Evolutionary conservation across 306 rosid species (phyloP), one percentile per base, ranked within the genome.

Genomic region (Vachellia collinsii): DNA sequence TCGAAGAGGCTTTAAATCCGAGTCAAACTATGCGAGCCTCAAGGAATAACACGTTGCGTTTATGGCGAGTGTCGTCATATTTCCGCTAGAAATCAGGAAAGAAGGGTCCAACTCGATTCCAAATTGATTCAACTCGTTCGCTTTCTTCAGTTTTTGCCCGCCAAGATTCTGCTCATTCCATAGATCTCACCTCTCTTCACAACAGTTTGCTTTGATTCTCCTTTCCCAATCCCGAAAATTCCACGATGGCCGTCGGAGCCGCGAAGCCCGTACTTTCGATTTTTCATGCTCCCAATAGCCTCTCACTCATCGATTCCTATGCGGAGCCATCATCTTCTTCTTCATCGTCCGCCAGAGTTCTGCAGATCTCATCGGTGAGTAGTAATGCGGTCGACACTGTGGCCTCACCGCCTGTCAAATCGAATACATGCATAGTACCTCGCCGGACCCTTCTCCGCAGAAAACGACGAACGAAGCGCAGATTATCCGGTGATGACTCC

Each of bases 331-430:
- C 51, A 13, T 20, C 68, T n/a, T 38, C 38, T 74, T n/a, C 61
- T 2, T 74, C 80, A 46, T 20, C 83, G n/a, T 29, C 78, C 67
- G 14, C 54, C 53, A 13, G 53, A 58, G 53, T 22, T 39, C 84
- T 71, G 48, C 90, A 82, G 48, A 87, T 90, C 81, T 91, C 94
- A 4, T 88, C 97, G 47, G 80, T 82, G 42, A 74, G 89, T 20
- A 83, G 91, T 25, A 83, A 77, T 39, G 78, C 97, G 22, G 78
- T 87, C 64, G 87, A 89, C 47, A 89, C 97, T 14, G 77, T 90
- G 0, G 94, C 99, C 4, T 92, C 93, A 4, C 97, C 97, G 14
- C 91, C 90, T 14, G 91, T 83, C 25, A 90, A 86, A 78, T 85
- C 91, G 14, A 46, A 37, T 14, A 37, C 90, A 1, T 46, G 46